Evolutionary conservation across 192 early-diverging fungal genomes (phyloP).

Genomic region (Rhizoclosmatium sp.): DNA sequence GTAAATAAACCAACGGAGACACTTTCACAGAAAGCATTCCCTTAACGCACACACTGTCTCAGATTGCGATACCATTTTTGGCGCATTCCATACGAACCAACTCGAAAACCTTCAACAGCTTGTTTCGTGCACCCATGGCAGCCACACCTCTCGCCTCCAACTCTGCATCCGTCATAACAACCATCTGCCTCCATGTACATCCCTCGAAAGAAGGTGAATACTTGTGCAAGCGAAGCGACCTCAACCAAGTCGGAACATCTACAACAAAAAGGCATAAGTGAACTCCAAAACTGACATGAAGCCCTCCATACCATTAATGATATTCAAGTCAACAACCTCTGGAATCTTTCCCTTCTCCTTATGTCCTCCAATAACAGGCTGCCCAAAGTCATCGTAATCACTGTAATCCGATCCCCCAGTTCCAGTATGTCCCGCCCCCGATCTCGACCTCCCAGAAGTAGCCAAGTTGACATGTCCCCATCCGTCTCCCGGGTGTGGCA

Average conservation of each 20-base stretch:
- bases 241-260: conserved; percentile 95
- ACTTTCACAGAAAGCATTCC: neutral
- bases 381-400: conserved; percentile 46
- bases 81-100: conserved; percentile 55
- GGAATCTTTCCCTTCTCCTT: conserved; percentile 80
- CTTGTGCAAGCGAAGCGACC: conserved; percentile 93
- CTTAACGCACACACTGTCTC: neutral
- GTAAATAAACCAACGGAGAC: conserved; percentile 60
- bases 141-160: conserved; percentile 85
- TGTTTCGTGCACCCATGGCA: conserved; percentile 93
- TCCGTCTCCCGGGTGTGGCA: conserved; percentile 44
- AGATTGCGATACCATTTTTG: conserved; percentile 27
- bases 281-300: neutral
- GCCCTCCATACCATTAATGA: conserved; percentile 68
- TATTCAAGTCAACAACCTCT: conserved; percentile 76
- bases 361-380: conserved; percentile 41
- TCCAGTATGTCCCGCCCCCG: conserved; percentile 40
- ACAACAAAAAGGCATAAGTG: neutral
- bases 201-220: conserved; percentile 89
- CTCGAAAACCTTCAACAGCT: conserved; percentile 98
- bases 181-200: conserved; percentile 88
- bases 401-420: conserved; percentile 50
- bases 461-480: conserved; percentile 50
- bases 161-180: conserved; percentile 83
- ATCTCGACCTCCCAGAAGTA: conserved; percentile 13